phyloP scores from a whole-genome alignment of 2,329 filamentous ascomycete genomes.

The Fusarium humuli region DNA sequence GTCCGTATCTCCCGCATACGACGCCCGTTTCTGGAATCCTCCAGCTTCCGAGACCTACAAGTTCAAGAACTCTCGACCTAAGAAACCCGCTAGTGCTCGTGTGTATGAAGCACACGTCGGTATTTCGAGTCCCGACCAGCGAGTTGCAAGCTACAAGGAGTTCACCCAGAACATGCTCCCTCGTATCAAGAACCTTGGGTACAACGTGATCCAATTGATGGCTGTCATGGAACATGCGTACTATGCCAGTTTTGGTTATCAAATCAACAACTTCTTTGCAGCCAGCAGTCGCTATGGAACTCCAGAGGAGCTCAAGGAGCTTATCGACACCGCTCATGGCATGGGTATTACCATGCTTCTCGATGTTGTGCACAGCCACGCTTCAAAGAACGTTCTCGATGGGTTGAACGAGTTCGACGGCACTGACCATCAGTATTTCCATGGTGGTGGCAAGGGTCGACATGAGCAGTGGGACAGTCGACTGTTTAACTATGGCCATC shows the following conservation, averaged over 20 bases:
- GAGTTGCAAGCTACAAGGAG: conserved; percentile 95
- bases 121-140: conserved; percentile 90
- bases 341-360: conserved; percentile 91
- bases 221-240: conserved; percentile 99
- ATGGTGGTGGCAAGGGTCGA: conserved; percentile 82
- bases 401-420: conserved; percentile 97
- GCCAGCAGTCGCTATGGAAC: conserved; percentile 94
- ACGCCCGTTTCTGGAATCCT: conserved; percentile 97
- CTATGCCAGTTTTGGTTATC: conserved; percentile 98
- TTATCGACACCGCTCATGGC: conserved; percentile 93
- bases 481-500: conserved; percentile 95
- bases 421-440: conserved; percentile 95
- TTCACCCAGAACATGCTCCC: conserved; percentile 94
- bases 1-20: conserved; percentile 88
- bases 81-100: conserved; percentile 85
- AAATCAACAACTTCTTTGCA: conserved; percentile 98
- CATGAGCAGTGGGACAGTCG: conserved; percentile 97
- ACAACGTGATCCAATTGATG: conserved; percentile 99
- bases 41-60: conserved; percentile 79
- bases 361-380: conserved; percentile 97
- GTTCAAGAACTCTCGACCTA: conserved; percentile 85
- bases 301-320: conserved; percentile 94
- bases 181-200: conserved; percentile 88
- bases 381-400: conserved; percentile 96
- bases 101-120: conserved; percentile 99